phyloP scores from a whole-genome alignment of 306 rosid genomes.

The Casuarina equisetifolia region DNA sequence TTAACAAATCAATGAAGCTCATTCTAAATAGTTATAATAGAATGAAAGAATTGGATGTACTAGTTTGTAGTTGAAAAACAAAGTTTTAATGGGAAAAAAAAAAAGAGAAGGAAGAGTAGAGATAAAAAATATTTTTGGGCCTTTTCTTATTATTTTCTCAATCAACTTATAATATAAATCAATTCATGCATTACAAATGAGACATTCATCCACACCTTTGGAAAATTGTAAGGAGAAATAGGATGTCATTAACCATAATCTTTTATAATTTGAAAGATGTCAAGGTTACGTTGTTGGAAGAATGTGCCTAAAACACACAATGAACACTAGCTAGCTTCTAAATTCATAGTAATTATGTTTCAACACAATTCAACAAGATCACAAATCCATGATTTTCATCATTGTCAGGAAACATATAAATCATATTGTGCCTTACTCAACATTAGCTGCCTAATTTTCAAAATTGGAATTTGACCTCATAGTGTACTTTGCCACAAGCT shows the following conservation, averaged over 20 bases:
- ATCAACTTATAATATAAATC: no score
- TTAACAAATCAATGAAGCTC: no score
- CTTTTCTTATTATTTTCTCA: no score
- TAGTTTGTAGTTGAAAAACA: no score
- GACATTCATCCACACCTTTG: not conserved
- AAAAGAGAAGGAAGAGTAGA: no score
- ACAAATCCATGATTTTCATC: not conserved
- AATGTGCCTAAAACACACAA: not conserved
- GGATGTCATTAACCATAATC: not conserved
- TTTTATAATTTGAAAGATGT: no score
- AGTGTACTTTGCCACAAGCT: constrained; percentile 29
- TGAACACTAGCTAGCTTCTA: no score
- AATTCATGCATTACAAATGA: not conserved
- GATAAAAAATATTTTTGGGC: no score
- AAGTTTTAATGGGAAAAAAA: no score
- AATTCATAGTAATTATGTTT: not conserved
- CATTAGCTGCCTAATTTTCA: not conserved
- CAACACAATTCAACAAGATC: not conserved
- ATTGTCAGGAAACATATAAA: not conserved
- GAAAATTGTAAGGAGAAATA: not conserved
- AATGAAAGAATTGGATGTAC: no score
- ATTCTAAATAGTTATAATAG: no score
- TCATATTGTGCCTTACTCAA: not conserved
- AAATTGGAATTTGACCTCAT: constrained; percentile 32
- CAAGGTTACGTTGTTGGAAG: not conserved